Base-by-base conservation (phyloP, 2,329 filamentous ascomycete species). In the Sporothrix curviconia region DNA sequence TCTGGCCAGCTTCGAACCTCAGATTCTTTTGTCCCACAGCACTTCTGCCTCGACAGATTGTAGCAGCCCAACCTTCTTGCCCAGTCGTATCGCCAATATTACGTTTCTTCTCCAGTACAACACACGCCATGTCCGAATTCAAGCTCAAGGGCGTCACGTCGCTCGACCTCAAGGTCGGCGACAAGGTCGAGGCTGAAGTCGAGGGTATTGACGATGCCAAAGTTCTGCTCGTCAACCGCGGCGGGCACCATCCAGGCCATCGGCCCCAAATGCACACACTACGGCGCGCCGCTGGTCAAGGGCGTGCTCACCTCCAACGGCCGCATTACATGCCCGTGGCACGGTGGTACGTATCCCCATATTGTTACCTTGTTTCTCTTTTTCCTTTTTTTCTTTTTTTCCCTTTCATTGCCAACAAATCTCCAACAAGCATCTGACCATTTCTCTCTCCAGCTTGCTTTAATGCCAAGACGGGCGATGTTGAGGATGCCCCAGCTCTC, bases 291-390 rank as follows among this genome's bases (percentile, higher is more conserved):
- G 14, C 74, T 99, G 63, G 83, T 85, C 55, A 90, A 92, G 64
- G 94, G 94, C 55, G 85, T 97, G 7, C 74, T 99, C 62, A 89
- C 89, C 7, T 82, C 83, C 3, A 85, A 88, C 64, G 94, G 94
- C 5, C 81, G 90, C 52, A 73, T 99, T 61, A 96, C 90, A 7
- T 99, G 94, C 70, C 91, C 92, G 3, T 97, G 94, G 94, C 92
- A 97, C 70, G 92, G 92, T 76, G n/a, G n/a, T n/a, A n/a, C n/a
- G n/a, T n/a, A n/a, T n/a, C n/a, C n/a, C n/a, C n/a, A n/a, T n/a
- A n/a, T n/a, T n/a, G n/a, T n/a, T n/a, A n/a, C n/a, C n/a, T n/a
- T n/a, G n/a, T n/a, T n/a, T n/a, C n/a, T n/a, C n/a, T n/a, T n/a
- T n/a, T n/a, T n/a, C n/a, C n/a, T n/a, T n/a, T n/a, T n/a, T n/a